Percentiles rank a stretch among this genome's conserved stretches.
Evolutionary conservation across 148 eudicot species (phyloP).

Genomic region (Chenopodium quinoa): DNA sequence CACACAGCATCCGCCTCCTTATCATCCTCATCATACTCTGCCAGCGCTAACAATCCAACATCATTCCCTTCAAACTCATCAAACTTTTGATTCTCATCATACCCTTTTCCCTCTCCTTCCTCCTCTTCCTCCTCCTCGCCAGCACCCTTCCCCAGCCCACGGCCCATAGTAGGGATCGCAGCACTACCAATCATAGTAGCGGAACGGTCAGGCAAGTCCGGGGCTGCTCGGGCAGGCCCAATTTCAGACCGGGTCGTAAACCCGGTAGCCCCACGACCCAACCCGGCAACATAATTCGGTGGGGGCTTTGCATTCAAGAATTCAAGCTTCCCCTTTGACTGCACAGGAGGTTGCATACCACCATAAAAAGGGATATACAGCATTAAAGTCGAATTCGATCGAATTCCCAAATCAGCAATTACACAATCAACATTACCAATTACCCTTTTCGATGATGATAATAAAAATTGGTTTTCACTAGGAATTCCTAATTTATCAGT

Average conservation of each 20-base stretch:
- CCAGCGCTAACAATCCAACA: constrained; percentile 85
- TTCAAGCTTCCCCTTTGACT: constrained; percentile 53
- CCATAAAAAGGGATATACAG: constrained; percentile 51
- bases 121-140: constrained; percentile 81
- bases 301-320: constrained; percentile 78
- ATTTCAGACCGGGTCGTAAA: constrained; percentile 97
- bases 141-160: constrained; percentile 57
- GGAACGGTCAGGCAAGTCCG: constrained; percentile 73
- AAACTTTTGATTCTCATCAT: constrained; percentile 93
- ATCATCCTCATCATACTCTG: constrained; percentile 94
- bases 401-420: constrained; percentile 46
- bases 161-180: constrained; percentile 41
- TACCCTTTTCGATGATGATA: constrained; percentile 43
- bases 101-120: constrained; percentile 71
- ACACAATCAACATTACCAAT: constrained; percentile 24
- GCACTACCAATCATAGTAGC: constrained; percentile 56
- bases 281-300: constrained; percentile 84
- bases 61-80: constrained; percentile 98
- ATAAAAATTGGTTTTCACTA: constrained; percentile 44
- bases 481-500: constrained; percentile 40
- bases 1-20: constrained; percentile 89
- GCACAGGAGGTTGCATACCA: constrained; percentile 81
- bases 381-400: constrained; percentile 42
- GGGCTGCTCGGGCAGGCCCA: constrained; percentile 92
- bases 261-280: constrained; percentile 97